Evolutionary conservation across 768 basidiomycete genomes (phyloP), one percentile per base, ranked within the genome.

Genomic region (Favolaschia claudopus): DNA sequence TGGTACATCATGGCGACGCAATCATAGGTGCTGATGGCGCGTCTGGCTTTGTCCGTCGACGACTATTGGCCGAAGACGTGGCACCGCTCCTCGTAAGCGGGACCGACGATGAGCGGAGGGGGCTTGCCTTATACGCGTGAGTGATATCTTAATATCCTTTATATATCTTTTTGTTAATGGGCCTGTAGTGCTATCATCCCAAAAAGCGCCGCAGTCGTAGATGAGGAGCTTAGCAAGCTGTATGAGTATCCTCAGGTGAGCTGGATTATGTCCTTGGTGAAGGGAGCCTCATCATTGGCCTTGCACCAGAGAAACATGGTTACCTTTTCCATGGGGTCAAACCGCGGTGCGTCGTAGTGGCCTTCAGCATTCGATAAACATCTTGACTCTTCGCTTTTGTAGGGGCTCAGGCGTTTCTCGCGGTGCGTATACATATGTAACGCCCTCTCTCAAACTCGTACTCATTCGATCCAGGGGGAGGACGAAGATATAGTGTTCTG

Each of bases 21-120:
- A 38, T 53, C 51, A 53, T 53, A 25, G 51, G 51, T 12, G 51
- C 51, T 28, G 51, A 53, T 31, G 51, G 51, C 17, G 38, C 51
- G 22, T 38, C 28, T 20, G 51, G 51, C 14, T 42, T 40, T 20
- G 29, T 53, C 38, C 51, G 51, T 31, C 37, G 29, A 31, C 22
- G 17, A n/a, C 13, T 53, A 28, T 25, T 29, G 24, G 38, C 36
- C 17, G 29, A 42, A 28, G 38, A 53, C 27, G n/a, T n/a, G n/a
- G n/a, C n/a, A n/a, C n/a, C n/a, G n/a, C n/a, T n/a, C n/a, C n/a
- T n/a, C n/a, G n/a, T n/a, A n/a, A n/a, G n/a, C n/a, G n/a, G n/a
- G n/a, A n/a, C n/a, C n/a, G n/a, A n/a, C n/a, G n/a, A n/a, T n/a
- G n/a, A n/a, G n/a, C n/a, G n/a, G n/a, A n/a, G n/a, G n/a, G n/a